A percentile compares a stretch with the other conserved stretches of the same genome.
These are phyloP conservation scores for Fraxinus albicans DNA, from an alignment of 305 asterid species.

Conservation along the genomic window DNA sequence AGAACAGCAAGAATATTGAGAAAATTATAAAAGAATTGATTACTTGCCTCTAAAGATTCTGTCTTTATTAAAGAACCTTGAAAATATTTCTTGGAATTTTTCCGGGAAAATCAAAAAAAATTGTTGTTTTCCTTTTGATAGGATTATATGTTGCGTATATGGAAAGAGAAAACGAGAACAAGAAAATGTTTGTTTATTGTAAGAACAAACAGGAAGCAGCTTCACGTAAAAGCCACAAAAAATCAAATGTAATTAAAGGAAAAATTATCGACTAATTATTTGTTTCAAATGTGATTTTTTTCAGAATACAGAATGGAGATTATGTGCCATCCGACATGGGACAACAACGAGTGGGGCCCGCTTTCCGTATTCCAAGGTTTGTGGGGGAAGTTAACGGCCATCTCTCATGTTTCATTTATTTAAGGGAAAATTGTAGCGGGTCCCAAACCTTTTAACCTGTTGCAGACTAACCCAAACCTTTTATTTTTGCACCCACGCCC, in stretches of 20 bases:
- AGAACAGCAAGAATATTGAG: slow-evolving; percentile 19
- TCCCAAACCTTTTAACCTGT: no score
- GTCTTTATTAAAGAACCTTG: slow-evolving; percentile 43
- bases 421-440: no score
- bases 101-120: slow-evolving; percentile 26
- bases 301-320: neutral
- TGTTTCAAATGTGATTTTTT: slow-evolving; percentile 16
- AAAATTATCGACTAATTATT: slow-evolving; percentile 10
- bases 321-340: slow-evolving; percentile 1
- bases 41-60: slow-evolving; percentile 41
- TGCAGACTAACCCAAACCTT: no score
- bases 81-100: slow-evolving; percentile 31
- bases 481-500: no score
- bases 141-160: slow-evolving; percentile 32
- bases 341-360: slow-evolving; percentile 34
- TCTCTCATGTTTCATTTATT: neutral
- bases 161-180: slow-evolving; percentile 28
- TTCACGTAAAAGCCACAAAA: slow-evolving; percentile 49
- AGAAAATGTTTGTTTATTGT: slow-evolving; percentile 21
- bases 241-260: slow-evolving; percentile 3
- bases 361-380: slow-evolving; percentile 57
- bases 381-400: slow-evolving; percentile 34
- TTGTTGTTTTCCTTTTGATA: slow-evolving; percentile 26
- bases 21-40: slow-evolving; percentile 17
- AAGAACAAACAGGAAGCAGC: slow-evolving; percentile 34